Evolutionary conservation across 345 rosid species (phyloP).

Genomic region (Eucalyptus polybractea): DNA sequence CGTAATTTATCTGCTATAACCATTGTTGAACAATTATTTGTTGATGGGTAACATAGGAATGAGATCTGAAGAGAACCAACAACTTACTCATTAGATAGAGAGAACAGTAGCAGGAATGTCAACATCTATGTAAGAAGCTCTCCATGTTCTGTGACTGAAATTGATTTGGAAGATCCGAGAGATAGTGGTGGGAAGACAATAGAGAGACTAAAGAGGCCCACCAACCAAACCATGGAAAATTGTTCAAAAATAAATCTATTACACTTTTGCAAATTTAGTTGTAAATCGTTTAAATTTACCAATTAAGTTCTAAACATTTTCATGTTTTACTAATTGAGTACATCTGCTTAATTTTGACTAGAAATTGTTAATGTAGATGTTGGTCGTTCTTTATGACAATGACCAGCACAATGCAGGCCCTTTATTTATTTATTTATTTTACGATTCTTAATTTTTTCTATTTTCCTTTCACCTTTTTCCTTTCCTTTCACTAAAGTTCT

Average conservation of each 20-base stretch:
- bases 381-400: too few relatives aligned
- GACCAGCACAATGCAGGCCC: too few relatives aligned
- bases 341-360: fast-evolving
- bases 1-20: background rate
- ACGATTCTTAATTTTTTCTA: too few relatives aligned
- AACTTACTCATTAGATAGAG: background rate
- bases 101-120: background rate
- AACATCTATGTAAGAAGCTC: constrained; percentile 6
- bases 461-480: background rate
- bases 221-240: background rate
- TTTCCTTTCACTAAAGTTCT: background rate
- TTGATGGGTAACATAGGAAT: background rate
- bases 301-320: fast-evolving
- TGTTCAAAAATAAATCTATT: too few relatives aligned
- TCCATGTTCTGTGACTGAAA: constrained; percentile 71
- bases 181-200: background rate
- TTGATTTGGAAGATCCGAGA: constrained; percentile 1
- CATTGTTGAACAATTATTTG: background rate
- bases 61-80: background rate
- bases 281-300: too few relatives aligned
- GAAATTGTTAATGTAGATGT: too few relatives aligned
- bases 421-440: too few relatives aligned
- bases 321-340: too few relatives aligned
- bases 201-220: background rate
- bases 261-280: too few relatives aligned